Evolutionary conservation across 75 land plant species (phyloP).

Genomic region (Sequoiadendron giganteum): DNA sequence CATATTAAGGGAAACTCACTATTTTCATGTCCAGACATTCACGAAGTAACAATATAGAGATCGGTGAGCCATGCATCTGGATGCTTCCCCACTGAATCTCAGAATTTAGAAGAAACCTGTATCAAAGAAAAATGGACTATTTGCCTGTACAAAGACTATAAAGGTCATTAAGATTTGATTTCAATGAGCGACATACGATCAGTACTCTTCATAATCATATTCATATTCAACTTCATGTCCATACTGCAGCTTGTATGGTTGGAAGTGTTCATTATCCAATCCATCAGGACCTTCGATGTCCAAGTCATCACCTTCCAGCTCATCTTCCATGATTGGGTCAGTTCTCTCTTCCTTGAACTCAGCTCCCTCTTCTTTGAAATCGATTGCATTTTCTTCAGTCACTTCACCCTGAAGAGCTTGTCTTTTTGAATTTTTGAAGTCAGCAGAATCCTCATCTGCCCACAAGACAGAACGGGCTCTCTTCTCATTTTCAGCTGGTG

Average conservation of each 20-base stretch:
- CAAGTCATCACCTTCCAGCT: neutral
- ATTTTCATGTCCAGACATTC: neutral
- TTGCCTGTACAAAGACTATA: neutral
- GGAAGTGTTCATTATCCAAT: conserved; percentile 8
- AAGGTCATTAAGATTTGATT: neutral
- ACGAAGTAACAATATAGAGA: neutral
- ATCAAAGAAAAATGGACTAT: neutral
- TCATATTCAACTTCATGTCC: conserved; percentile 12
- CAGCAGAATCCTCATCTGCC: neutral
- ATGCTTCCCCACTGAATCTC: neutral
- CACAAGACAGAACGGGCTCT: conserved; percentile 2
- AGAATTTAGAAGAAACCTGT: neutral
- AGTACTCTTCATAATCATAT: conserved; percentile 9
- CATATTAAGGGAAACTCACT: neutral
- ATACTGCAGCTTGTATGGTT: conserved; percentile 5
- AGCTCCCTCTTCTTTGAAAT: neutral
- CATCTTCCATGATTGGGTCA: conserved; percentile 14
- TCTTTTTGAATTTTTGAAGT: conserved; percentile 6
- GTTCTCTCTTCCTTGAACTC: conserved; percentile 1
- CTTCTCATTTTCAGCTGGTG: neutral
- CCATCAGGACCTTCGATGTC: neutral
- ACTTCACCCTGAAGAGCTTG: neutral
- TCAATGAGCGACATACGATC: neutral
- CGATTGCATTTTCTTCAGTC: neutral
- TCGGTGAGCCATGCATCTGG: neutral